These are phyloP conservation scores for Pseudocercospora musae DNA, from an alignment of 2,329 filamentous ascomycete species.

Conservation along the genomic window DNA sequence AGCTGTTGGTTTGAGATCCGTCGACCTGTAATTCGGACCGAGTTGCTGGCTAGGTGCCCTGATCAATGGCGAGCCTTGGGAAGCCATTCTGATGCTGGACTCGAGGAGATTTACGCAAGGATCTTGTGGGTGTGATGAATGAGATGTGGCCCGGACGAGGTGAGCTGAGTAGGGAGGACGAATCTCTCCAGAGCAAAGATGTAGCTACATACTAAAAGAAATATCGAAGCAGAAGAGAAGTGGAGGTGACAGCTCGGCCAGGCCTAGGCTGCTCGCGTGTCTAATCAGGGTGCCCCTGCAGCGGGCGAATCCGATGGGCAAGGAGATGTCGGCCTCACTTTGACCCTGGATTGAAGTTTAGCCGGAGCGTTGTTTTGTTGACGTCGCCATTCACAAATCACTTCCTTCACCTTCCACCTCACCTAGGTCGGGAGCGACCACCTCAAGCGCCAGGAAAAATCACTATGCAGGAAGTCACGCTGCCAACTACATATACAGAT, in stretches of 20 bases:
- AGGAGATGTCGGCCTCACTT: neutral
- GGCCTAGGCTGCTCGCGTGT: conserved; percentile 8
- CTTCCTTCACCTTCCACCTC: neutral
- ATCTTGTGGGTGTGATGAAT: neutral
- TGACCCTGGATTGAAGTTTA: neutral
- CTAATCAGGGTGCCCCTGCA: conserved; percentile 7
- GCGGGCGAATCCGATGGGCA: neutral
- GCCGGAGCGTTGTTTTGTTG: neutral
- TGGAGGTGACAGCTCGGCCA: neutral
- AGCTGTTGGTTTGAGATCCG: conserved; percentile 64
- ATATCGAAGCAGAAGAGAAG: neutral
- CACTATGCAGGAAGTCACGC: too few relatives aligned
- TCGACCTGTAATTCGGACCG: conserved; percentile 73
- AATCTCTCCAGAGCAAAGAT: neutral
- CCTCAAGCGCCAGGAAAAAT: too few relatives aligned
- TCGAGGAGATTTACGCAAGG: neutral
- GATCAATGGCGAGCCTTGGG: conserved; percentile 21
- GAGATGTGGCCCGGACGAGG: neutral
- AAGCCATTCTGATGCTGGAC: conserved; percentile 10
- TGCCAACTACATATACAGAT: too few relatives aligned
- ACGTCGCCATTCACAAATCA: neutral
- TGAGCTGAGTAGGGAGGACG: neutral
- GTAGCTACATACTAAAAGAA: conserved; percentile 13
- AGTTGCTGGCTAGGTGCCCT: conserved; percentile 58
- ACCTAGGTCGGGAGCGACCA: too few relatives aligned